Base-by-base conservation (phyloP, 2,329 filamentous ascomycete species). In the Colletotrichum sp. region DNA sequence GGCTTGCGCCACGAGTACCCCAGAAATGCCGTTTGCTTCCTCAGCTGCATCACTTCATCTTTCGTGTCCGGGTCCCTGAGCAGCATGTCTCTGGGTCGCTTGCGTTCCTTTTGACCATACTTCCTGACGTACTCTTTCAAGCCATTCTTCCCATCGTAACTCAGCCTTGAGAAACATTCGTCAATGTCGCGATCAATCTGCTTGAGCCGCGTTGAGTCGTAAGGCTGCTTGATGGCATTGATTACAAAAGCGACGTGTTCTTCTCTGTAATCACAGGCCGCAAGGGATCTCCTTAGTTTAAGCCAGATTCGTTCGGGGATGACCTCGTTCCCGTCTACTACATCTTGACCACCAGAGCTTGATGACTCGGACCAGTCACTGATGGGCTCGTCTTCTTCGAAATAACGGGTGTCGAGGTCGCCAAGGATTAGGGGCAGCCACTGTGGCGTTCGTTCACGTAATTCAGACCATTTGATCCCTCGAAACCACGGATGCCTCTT, bases 401-500 rank as follows among this genome's bases (percentile, higher is more conserved):
- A 99, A 82, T 98, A 99, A 80, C 94, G 95, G 1, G 96, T 97
- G 81, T 96, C 94, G 67, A 94, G 93, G 78, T 89, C 87, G 34
- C 88, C 87, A 52, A 88, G 88, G 28, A 98, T 92, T 12, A 92
- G 89, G 0, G 96, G 96, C 1, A 98, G 87, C 80, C 98, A 96
- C 0, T 96, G 96, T 1, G 96, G 96, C 10, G 87, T 87, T 71
- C 92, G 90, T 39, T 90, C 85, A 80, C 97, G 94, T 18, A 98
- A 84, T 1, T 90, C 90, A 16, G 94, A 91, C 97, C 95, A 99
- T 1, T 92, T 90, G 18, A 98, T 91, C 66, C 92, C 92, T 72
- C 89, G 90, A 86, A 99, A 99, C 90, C 96, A 99, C 13, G 92
- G 91, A 84, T 99, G 97, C 5, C 89, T 86, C 83, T 98, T 98